A percentile compares a stretch with the other conserved stretches of the same genome.
Evolutionary conservation across 495 filamentous ascomycete species (phyloP).

Genomic region (Astrothelium subdiscretum): DNA sequence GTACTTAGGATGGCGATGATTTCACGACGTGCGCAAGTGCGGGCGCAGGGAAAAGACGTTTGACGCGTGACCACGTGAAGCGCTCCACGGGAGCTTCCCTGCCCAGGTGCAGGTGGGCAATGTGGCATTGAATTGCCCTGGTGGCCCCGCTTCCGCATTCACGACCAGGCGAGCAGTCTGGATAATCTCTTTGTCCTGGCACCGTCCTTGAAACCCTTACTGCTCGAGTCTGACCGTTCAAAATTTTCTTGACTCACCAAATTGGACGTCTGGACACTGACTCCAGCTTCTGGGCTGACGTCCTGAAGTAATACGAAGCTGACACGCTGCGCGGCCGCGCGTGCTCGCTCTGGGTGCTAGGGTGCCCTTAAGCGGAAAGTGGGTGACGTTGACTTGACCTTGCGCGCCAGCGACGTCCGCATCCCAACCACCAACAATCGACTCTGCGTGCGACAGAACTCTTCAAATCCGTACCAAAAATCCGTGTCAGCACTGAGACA

Average conservation of each 20-base stretch:
- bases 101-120: no score
- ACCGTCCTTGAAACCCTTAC: background rate
- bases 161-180: background rate
- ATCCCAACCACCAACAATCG: slow-evolving; percentile 1
- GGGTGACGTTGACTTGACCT: slow-evolving; percentile 1
- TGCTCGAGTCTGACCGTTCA: background rate
- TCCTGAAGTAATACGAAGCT: background rate
- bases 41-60: background rate
- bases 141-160: background rate
- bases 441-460: background rate
- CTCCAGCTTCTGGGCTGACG: background rate
- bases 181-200: background rate
- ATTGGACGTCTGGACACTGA: background rate
- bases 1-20: background rate
- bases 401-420: background rate
- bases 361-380: background rate
- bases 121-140: background rate
- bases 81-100: background rate
- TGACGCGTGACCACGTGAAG: slow-evolving; percentile 2
- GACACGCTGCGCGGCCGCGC: background rate
- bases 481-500: background rate
- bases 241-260: background rate
- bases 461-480: background rate
- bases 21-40: background rate
- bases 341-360: background rate